Evolutionary conservation across 2,329 filamentous ascomycete genomes (phyloP), one percentile per base, ranked within the genome.

Genomic region (Aspergillus eucalypticola): DNA sequence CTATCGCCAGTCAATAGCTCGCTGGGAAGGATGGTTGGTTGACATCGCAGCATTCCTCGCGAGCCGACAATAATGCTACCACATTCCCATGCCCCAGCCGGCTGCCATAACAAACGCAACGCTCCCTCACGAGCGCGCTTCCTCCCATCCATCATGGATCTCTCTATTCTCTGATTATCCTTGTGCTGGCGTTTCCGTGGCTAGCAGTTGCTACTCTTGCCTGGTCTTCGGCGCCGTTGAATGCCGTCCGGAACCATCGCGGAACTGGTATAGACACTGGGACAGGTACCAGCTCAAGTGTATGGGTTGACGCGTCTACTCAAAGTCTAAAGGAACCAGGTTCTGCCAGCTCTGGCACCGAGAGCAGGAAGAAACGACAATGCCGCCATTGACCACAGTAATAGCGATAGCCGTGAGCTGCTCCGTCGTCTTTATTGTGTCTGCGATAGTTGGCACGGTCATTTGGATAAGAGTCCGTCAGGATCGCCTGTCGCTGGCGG

Each of bases 391-490:
- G 56, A 71, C 68, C 35, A 66, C 70, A 15, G 67, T 74, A 41
- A 69, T 76, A 41, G 75, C 75, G 51, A 70, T 76, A 56, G 71
- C 73, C 60, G 73, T 74, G 53, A 70, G 67, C 50, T 71, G 67
- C 58, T 72, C 71, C 27, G 72, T 69, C 52, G 60, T 75, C 25
- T 73, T 75, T 54, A 65, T 76, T 42, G 70, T 75, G 25, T 62
- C 65, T 32, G 69, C 67, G n/a, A 69, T 72, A 27, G 68, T 74
- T 10, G 67, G 65, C 6, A 70, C 74, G 25, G 66, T 76, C 7
- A 66, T 74, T 23, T 76, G 74, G 74, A 63, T 75, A 32, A 70
- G 73, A 60, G 65, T 72, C 25, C 72, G 74, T 58, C 73, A 74
- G 56, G 69, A 74, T 19, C 69, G 73, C 10, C 68, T 71, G 58